Evolutionary conservation across 2,329 filamentous ascomycete genomes (phyloP).

Genomic region (Claviceps lovelessii): DNA sequence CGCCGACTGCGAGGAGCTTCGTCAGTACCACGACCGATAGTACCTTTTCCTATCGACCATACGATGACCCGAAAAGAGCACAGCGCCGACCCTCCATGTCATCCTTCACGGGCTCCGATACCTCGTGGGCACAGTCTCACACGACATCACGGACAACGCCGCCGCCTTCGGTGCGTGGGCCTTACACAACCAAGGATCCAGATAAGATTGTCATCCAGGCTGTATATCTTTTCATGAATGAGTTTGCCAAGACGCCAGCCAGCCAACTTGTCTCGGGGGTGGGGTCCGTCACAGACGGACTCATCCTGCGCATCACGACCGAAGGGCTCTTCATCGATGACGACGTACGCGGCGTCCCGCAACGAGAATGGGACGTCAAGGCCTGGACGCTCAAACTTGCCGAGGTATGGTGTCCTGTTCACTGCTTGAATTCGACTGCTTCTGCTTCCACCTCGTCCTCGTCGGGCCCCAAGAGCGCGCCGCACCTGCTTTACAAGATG

Average conservation of each 20-base stretch:
- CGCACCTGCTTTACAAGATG: constrained; percentile 34
- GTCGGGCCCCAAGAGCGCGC: constrained; percentile 23
- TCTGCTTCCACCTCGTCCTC: constrained; percentile 24
- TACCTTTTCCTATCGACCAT: constrained; percentile 60
- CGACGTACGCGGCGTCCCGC: constrained; percentile 77
- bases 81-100: constrained; percentile 50
- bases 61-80: constrained; percentile 51
- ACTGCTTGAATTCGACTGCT: constrained; percentile 33
- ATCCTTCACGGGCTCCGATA: constrained; percentile 59
- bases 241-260: constrained; percentile 76
- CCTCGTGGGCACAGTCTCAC: constrained; percentile 72
- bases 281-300: constrained; percentile 74
- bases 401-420: constrained; percentile 70
- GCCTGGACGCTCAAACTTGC: constrained; percentile 91
- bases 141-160: constrained; percentile 75
- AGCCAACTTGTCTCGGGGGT: constrained; percentile 78
- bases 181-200: constrained; percentile 79
- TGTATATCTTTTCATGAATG: constrained; percentile 84
- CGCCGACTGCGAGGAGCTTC: constrained; percentile 41
- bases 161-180: constrained; percentile 60
- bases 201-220: constrained; percentile 93
- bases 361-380: constrained; percentile 97
- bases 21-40: constrained; percentile 46
- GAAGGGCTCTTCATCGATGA: constrained; percentile 96
- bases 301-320: constrained; percentile 82